Conservation (phyloP, 2,329 filamentous ascomycete genomes). For the Pseudogymnoascus sp. region DNA sequence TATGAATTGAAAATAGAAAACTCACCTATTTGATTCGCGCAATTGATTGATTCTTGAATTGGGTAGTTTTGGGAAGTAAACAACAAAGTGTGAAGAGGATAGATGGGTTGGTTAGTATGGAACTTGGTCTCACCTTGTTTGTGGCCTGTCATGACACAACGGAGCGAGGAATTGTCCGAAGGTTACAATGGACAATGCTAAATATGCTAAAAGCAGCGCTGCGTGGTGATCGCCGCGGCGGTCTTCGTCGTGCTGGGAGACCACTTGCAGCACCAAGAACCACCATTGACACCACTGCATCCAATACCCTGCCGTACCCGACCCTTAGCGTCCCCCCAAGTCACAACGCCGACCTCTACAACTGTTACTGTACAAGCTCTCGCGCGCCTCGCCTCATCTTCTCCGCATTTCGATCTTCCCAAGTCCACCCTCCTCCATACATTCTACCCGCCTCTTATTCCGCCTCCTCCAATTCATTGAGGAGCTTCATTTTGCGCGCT, state of each 20-base stretch:
- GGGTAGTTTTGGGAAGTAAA: not conserved
- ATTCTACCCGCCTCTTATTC: not conserved
- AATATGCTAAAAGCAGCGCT: not conserved
- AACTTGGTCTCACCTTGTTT: conserved; percentile 6
- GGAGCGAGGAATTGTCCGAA: not conserved
- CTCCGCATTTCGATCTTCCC: conserved; percentile 8
- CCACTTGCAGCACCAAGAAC: conserved; percentile 1
- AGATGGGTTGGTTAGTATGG: not conserved
- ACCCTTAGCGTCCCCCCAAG: not conserved
- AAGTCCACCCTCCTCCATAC: not conserved
- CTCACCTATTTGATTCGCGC: not conserved
- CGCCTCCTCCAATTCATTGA: not conserved
- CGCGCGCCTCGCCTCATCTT: conserved; percentile 8
- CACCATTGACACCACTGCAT: not conserved
- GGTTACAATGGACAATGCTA: not conserved
- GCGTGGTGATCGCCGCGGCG: not conserved
- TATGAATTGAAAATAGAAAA: not conserved
- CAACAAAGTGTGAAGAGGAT: not conserved
- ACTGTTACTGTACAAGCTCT: conserved; percentile 2
- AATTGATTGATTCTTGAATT: not conserved
- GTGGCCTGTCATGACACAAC: not conserved
- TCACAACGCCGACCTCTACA: not conserved
- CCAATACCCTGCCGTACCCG: conserved; percentile 1
- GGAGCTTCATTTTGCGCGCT: not conserved
- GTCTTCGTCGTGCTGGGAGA: not conserved